phyloP scores from a whole-genome alignment of 129 eudicot genomes.

The Ambrosia trifida region DNA sequence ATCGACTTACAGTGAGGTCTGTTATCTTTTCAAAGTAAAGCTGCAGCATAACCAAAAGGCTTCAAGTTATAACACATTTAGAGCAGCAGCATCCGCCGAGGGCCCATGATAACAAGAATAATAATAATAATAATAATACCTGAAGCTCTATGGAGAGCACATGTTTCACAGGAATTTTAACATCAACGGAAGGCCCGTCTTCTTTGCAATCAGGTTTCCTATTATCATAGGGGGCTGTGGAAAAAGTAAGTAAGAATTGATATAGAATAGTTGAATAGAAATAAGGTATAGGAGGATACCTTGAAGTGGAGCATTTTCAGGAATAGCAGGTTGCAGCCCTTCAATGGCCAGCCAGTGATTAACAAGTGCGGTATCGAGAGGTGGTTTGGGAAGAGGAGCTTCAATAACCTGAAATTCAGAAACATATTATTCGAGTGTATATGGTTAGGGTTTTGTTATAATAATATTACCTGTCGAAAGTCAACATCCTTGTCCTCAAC shows the following conservation, averaged over 20 bases:
- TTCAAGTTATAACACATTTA: slow-evolving; percentile 10
- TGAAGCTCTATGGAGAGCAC: slow-evolving; percentile 95
- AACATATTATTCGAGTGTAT: no score
- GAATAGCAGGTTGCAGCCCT: slow-evolving; percentile 93
- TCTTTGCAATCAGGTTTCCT: slow-evolving; percentile 75
- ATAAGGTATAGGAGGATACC: slow-evolving; percentile 40
- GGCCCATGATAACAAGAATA: slow-evolving; percentile 7
- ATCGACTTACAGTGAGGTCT: slow-evolving; percentile 71
- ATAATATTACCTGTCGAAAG: slow-evolving; percentile 75
- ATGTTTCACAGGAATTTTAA: slow-evolving; percentile 80
- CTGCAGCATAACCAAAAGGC: slow-evolving; percentile 42
- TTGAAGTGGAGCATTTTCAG: slow-evolving; percentile 81
- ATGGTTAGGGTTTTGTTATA: no score
- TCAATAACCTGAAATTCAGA: slow-evolving; percentile 61
- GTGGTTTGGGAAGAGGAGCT: slow-evolving; percentile 81
- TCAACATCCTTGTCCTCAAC: slow-evolving; percentile 83
- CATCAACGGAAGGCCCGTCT: slow-evolving; percentile 60
- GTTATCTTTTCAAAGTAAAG: slow-evolving; percentile 92
- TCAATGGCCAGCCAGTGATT: slow-evolving; percentile 94
- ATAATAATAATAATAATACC: no score
- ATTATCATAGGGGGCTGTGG: slow-evolving; percentile 57
- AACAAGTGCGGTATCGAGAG: slow-evolving; percentile 60
- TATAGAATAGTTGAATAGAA: neutral
- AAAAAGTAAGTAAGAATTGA: slow-evolving; percentile 7
- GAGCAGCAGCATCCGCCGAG: neutral